A percentile compares a stretch with the other conserved stretches of the same genome.
Conservation (phyloP, 805 yeast species). For the Pichia insulana region DNA sequence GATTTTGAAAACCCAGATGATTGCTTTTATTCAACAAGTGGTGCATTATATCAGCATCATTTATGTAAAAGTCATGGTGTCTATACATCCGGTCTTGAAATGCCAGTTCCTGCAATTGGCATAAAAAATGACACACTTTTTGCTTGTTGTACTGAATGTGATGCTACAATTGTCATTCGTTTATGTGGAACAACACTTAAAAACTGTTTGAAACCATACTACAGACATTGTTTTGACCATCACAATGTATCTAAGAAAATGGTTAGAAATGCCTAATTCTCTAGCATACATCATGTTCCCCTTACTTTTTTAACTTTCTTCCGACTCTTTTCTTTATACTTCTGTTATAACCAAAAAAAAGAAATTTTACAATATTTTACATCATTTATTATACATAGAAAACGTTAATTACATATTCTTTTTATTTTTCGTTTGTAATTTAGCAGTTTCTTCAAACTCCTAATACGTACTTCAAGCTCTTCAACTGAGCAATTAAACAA, state of each 20-base stretch:
- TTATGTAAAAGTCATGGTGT: background rate
- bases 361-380: too few species aligned
- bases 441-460: constrained; percentile 14
- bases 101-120: background rate
- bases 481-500: constrained; percentile 20
- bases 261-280: background rate
- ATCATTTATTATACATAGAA: too few species aligned
- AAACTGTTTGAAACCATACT: background rate
- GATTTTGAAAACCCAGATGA: too few species aligned
- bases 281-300: too few species aligned
- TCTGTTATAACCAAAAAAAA: too few species aligned
- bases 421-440: constrained; percentile 9
- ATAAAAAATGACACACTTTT: background rate
- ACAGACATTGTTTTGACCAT: background rate
- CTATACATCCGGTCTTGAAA: background rate
- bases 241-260: background rate
- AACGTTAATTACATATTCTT: too few species aligned
- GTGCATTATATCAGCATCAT: background rate
- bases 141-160: background rate
- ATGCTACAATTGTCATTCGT: background rate
- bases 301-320: too few species aligned
- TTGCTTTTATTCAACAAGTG: too few species aligned
- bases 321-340: too few species aligned
- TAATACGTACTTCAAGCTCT: constrained; percentile 17
- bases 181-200: background rate